phyloP scores from a whole-genome alignment of 257 asterid species.

The Capsicum baccatum region DNA sequence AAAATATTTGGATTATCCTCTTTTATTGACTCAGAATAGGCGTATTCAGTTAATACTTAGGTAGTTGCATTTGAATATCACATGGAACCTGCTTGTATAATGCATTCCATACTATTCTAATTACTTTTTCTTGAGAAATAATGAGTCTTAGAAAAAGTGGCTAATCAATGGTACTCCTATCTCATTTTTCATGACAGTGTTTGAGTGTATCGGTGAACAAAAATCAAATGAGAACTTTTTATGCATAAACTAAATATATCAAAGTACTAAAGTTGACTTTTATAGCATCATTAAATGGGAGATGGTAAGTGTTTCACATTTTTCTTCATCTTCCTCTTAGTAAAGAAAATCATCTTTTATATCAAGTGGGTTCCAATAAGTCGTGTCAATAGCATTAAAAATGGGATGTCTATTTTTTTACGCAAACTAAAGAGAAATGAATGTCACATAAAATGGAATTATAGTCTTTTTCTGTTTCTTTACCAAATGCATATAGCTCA shows the following conservation, averaged over 20 bases:
- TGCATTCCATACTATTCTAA: neutral
- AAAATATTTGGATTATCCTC: neutral
- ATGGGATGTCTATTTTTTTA: neutral
- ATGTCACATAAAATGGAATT: neutral
- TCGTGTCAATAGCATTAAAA: neutral
- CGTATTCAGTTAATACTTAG: neutral
- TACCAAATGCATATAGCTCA: neutral
- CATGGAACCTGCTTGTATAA: neutral
- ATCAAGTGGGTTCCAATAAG: neutral
- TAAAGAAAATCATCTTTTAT: neutral
- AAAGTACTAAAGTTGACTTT: neutral
- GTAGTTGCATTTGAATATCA: neutral
- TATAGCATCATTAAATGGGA: neutral
- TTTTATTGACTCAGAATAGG: neutral
- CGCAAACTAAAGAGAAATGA: neutral
- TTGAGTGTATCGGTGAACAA: neutral
- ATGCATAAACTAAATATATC: neutral
- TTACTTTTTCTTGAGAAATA: neutral
- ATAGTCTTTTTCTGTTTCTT: neutral
- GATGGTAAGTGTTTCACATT: neutral
- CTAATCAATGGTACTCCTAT: neutral
- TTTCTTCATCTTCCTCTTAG: neutral
- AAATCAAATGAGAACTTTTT: neutral
- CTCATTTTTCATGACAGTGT: no score
- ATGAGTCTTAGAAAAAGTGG: neutral